Base-by-base conservation (phyloP, 148 eudicot species). In the Diospyros lotus region DNA sequence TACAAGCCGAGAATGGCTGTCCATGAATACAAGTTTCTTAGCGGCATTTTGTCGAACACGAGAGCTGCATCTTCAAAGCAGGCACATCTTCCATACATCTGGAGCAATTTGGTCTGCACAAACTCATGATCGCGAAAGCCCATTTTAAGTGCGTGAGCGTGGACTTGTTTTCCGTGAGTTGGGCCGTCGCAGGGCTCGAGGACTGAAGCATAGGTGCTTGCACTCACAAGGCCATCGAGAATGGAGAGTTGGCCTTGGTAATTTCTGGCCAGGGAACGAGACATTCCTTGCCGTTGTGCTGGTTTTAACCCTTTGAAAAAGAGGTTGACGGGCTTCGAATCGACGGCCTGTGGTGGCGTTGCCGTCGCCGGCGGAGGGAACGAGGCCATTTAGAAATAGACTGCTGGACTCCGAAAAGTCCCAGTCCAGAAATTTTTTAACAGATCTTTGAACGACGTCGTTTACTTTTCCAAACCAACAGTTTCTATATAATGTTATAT, bases 121-220 rank as follows among this genome's bases (percentile, higher is more conserved):
- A 87, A 89, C 65, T 82, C 89, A 42, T 84, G 81, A 52, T 77
- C 77, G 9, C 77, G 77, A 75, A 87, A 89, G 66, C 93, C 93
- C 60, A 67, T 78, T 76, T 87, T 89, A 41, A 87, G 56, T 54
- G 75, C 68, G 54, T 81, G 86, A 5, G 85, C 89, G 64, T 89
- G 93, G 10, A 89, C 60, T 48, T 81, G 89, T 83, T 84, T 85
- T 4, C 87, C 90, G 14, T 67, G 45, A 7, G 7, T 69, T 42
- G 82, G 43, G 73, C 73, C 69, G 6, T 58, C 67, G 50, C 88
- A 88, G 13, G 82, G 76, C 5, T 88, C 88, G 15, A 88, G 86
- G 59, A 76, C 45, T n/a, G 83, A 80, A 76, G 86, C 87, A 66
- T 84, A 88, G 51, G 69, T 71, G 42, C 75, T 75, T 66, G 89